Conservation (phyloP, 495 filamentous ascomycete genomes). For the Aspergillus wentii region DNA sequence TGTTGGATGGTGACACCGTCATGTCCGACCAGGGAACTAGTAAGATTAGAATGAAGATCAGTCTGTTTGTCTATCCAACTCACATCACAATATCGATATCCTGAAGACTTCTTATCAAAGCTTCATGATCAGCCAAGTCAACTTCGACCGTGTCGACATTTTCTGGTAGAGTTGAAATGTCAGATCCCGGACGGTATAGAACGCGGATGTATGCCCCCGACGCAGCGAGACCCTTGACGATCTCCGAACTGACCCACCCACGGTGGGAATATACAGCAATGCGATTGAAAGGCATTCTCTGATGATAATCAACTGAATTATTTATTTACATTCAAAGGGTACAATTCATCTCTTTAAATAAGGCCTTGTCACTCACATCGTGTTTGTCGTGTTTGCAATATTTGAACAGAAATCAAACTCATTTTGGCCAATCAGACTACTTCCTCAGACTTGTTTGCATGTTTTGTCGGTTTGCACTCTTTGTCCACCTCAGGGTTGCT, state of each 20-base stretch:
- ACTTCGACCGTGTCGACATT: slow-evolving; percentile 11
- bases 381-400: no score
- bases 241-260: slow-evolving; percentile 14
- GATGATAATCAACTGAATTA: no score
- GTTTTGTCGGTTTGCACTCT: no score
- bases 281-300: slow-evolving; percentile 17
- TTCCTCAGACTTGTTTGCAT: no score
- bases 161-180: slow-evolving; percentile 6
- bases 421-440: no score
- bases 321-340: no score
- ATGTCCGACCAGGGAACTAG: slow-evolving; percentile 18
- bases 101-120: slow-evolving; percentile 7
- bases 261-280: slow-evolving; percentile 21
- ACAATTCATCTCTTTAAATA: no score
- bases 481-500: no score
- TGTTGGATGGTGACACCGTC: slow-evolving; percentile 9
- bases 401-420: no score
- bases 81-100: slow-evolving; percentile 23
- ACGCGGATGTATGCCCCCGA: slow-evolving; percentile 15
- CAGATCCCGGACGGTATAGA: slow-evolving; percentile 14
- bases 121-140: slow-evolving; percentile 10
- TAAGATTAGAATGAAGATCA: slow-evolving; percentile 2
- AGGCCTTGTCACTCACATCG: no score
- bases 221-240: slow-evolving; percentile 10
- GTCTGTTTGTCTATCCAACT: no score